Conservation (phyloP, 139 green algal genomes). For the Tetradesmus obliquus region DNA sequence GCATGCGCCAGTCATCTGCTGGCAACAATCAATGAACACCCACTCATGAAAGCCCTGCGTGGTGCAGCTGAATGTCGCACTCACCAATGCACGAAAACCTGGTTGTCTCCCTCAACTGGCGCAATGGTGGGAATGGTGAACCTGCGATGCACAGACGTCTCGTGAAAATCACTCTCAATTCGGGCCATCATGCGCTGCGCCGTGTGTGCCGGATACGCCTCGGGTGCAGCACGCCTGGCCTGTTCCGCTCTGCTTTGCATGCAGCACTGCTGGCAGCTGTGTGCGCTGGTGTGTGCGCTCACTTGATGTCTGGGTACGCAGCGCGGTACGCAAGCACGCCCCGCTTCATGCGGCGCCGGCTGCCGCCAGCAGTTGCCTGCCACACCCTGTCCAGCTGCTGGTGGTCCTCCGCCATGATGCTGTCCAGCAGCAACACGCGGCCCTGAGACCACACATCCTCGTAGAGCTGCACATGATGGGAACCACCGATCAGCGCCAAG, state of each 20-base stretch:
- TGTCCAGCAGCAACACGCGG: constrained; percentile 44
- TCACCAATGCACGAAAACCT: constrained; percentile 55
- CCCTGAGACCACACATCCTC: constrained; percentile 51
- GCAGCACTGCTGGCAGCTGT: neutral
- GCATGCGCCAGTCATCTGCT: too few relatives aligned
- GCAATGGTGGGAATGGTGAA: constrained; percentile 13
- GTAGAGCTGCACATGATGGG: constrained; percentile 25
- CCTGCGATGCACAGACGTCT: neutral
- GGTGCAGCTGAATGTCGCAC: neutral
- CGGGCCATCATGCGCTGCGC: too few relatives aligned
- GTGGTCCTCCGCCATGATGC: constrained; percentile 58
- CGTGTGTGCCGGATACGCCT: too few relatives aligned
- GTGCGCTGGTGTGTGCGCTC: neutral
- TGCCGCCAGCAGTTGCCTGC: constrained; percentile 30
- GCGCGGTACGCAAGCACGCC: constrained; percentile 58
- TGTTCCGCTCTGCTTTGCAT: neutral
- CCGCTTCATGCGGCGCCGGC: constrained; percentile 49
- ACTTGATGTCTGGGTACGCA: constrained; percentile 58
- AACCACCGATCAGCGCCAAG: neutral
- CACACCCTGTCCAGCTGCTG: constrained; percentile 50
- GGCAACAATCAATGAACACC: too few relatives aligned
- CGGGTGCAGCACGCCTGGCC: too few relatives aligned
- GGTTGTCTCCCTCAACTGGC: neutral
- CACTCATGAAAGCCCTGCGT: neutral
- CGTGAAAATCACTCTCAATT: neutral